A percentile compares a stretch with the other conserved stretches of the same genome.
These are phyloP conservation scores for Coprinopsis sp. DNA, from an alignment of 768 basidiomycete genomes.

Conservation along the genomic window DNA sequence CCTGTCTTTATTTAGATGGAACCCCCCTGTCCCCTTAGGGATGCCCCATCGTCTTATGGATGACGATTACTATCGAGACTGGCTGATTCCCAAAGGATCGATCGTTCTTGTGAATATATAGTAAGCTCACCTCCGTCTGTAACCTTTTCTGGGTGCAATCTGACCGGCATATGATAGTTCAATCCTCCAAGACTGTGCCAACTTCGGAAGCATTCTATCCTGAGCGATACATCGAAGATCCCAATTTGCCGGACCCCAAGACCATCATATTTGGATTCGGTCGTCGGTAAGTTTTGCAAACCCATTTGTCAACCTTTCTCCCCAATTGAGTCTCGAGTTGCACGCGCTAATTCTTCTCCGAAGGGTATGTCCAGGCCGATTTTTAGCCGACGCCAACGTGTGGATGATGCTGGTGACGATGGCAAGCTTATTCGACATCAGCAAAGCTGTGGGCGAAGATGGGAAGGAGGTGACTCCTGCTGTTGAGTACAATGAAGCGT, in stretches of 20 bases:
- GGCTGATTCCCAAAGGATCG: conserved; percentile 42
- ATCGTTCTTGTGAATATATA: conserved; percentile 41
- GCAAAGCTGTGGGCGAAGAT: conserved; percentile 34
- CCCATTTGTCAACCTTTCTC: not conserved
- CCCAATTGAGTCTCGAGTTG: not conserved
- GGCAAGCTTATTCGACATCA: conserved; percentile 42
- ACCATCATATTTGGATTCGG: conserved; percentile 56
- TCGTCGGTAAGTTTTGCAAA: conserved; percentile 33
- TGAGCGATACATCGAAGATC: conserved; percentile 42
- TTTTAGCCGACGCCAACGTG: conserved; percentile 45
- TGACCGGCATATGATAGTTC: conserved; percentile 23
- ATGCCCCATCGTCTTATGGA: conserved; percentile 49
- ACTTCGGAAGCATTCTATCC: conserved; percentile 46
- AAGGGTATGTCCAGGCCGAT: conserved; percentile 52
- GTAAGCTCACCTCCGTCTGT: conserved; percentile 23
- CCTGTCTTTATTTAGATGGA: conserved; percentile 38
- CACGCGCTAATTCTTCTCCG: no score
- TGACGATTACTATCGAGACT: conserved; percentile 45
- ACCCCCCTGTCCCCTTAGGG: conserved; percentile 45
- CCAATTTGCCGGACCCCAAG: conserved; percentile 38
- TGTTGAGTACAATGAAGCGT: conserved; percentile 36
- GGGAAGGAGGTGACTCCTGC: conserved; percentile 36
- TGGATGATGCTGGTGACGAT: conserved; percentile 44
- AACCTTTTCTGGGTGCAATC: not conserved
- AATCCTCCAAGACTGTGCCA: conserved; percentile 39